Percentiles rank a stretch among this genome's conserved stretches.
phyloP scores from a whole-genome alignment of 345 rosid species.

The Eucalyptus pauciflora region DNA sequence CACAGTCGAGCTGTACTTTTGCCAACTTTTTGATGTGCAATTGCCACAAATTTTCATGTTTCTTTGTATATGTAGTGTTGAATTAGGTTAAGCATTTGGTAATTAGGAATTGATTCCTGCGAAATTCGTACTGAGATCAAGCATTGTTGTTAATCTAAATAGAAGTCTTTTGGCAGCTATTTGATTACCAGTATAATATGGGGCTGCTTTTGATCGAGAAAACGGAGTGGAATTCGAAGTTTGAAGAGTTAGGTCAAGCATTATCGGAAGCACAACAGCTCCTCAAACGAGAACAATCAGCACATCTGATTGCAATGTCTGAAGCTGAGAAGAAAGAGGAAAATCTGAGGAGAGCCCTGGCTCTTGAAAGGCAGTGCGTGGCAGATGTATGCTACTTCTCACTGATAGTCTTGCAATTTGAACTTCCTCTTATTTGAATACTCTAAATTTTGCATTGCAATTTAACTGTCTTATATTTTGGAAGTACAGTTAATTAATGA shows the following conservation, averaged over 20 bases:
- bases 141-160: not conserved
- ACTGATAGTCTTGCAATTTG: not conserved
- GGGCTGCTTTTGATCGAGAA: slow-evolving; percentile 87
- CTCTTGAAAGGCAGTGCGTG: slow-evolving; percentile 44
- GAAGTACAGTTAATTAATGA: not conserved
- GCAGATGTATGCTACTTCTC: slow-evolving; percentile 37
- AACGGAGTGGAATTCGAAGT: slow-evolving; percentile 43
- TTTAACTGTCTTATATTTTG: not conserved
- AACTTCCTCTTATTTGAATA: not conserved
- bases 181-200: slow-evolving; percentile 84
- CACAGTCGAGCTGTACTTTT: not conserved
- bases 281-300: slow-evolving; percentile 56
- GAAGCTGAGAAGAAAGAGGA: slow-evolving; percentile 68
- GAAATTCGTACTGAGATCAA: not conserved
- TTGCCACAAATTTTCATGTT: not conserved
- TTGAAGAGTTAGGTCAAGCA: slow-evolving; percentile 41
- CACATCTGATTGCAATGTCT: slow-evolving; percentile 46
- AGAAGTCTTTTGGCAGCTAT: slow-evolving; percentile 29
- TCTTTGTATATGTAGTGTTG: not conserved
- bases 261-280: slow-evolving; percentile 57
- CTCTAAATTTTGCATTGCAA: not conserved
- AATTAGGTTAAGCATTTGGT: not conserved
- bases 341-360: slow-evolving; percentile 51
- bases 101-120: not conserved
- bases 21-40: not conserved